Evolutionary conservation across 2,329 filamentous ascomycete species (phyloP).

Genomic region (Atkinsonella texensis): DNA sequence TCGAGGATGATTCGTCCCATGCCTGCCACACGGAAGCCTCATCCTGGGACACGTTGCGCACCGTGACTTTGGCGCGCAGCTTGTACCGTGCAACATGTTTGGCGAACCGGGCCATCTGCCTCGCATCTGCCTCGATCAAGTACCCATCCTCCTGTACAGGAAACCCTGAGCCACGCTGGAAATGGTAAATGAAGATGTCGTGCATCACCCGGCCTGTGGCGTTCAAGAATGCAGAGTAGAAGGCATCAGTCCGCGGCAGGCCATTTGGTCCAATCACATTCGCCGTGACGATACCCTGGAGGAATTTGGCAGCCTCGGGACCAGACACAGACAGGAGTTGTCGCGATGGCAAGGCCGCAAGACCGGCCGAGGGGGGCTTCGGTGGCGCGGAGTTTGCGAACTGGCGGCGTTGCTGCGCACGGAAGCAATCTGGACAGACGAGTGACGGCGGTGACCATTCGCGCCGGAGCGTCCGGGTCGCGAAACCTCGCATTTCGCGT

Average conservation of each 20-base stretch:
- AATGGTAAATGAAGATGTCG: slow-evolving; percentile 82
- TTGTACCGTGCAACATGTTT: slow-evolving; percentile 78
- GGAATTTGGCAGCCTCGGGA: slow-evolving; percentile 66
- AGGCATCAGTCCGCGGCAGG: slow-evolving; percentile 33
- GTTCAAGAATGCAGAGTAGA: slow-evolving; percentile 78
- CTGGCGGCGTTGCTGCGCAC: slow-evolving; percentile 18
- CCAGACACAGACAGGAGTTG: slow-evolving; percentile 71
- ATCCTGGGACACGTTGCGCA: slow-evolving; percentile 51
- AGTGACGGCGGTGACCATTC: slow-evolving; percentile 15
- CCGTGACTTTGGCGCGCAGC: slow-evolving; percentile 64
- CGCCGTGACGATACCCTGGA: slow-evolving; percentile 79
- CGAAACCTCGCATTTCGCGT: slow-evolving; percentile 1
- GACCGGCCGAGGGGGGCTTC: slow-evolving; percentile 31
- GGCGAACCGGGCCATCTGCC: slow-evolving; percentile 47
- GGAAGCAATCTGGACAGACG: slow-evolving; percentile 6
- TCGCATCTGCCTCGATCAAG: slow-evolving; percentile 72
- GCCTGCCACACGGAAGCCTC: slow-evolving; percentile 61
- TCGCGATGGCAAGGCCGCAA: slow-evolving; percentile 55
- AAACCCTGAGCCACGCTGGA: slow-evolving; percentile 18
- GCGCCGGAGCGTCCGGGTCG: slow-evolving; percentile 13
- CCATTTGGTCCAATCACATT: slow-evolving; percentile 26
- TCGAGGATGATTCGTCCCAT: slow-evolving; percentile 46
- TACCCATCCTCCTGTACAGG: slow-evolving; percentile 26
- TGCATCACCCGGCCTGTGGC: slow-evolving; percentile 73
- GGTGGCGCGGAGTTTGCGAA: slow-evolving; percentile 22